These are phyloP conservation scores for Syzygium syzygioides DNA, from an alignment of 441 rosid species.

Conservation along the genomic window DNA sequence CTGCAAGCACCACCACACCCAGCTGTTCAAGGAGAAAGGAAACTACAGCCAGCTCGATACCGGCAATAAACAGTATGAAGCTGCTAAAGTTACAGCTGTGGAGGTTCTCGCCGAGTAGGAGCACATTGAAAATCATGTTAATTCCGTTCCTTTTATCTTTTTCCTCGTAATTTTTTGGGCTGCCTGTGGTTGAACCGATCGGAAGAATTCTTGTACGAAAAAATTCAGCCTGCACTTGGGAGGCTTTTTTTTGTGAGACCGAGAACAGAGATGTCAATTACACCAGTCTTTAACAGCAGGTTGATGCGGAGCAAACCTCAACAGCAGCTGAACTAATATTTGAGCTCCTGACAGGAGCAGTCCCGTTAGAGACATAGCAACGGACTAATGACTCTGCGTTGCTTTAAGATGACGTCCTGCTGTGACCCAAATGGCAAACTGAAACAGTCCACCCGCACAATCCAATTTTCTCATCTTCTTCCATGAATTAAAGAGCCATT, in stretches of 20 bases:
- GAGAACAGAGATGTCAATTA: neutral
- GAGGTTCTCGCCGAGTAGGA: neutral
- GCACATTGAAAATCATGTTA: neutral
- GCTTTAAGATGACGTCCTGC: neutral
- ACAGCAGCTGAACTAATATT: neutral
- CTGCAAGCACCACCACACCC: slow-evolving; percentile 64
- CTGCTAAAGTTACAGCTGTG: neutral
- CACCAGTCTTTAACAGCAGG: neutral
- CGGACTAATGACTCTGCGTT: neutral
- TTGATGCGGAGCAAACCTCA: neutral
- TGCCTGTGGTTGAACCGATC: neutral
- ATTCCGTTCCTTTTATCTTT: neutral
- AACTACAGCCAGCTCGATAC: slow-evolving; percentile 55
- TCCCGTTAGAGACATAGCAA: neutral
- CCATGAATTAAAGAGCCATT: neutral
- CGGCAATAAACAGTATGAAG: neutral
- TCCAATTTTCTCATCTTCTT: neutral
- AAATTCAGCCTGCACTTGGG: neutral
- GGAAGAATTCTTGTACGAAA: neutral
- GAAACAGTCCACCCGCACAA: neutral
- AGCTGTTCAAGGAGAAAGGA: slow-evolving; percentile 61
- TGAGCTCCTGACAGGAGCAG: neutral
- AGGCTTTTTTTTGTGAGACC: neutral
- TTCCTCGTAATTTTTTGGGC: neutral
- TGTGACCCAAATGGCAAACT: neutral